A percentile compares a stretch with the other conserved stretches of the same genome.
Evolutionary conservation across 768 basidiomycete species (phyloP).

Genomic region (Hypholoma fasciculare): DNA sequence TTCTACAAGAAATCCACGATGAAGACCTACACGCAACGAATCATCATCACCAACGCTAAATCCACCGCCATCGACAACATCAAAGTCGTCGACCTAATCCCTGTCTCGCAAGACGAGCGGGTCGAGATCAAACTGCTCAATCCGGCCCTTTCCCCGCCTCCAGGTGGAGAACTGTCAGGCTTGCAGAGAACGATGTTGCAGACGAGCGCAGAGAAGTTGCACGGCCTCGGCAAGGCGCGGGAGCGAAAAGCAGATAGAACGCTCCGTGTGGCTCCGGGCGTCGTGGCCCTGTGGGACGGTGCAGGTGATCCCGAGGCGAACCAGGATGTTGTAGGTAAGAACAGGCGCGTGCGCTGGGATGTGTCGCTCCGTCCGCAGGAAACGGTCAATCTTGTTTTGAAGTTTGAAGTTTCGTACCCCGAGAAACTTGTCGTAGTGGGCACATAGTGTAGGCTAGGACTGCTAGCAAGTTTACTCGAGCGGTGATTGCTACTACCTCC

Average conservation of each 20-base stretch:
- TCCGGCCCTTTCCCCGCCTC: not conserved
- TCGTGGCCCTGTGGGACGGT: not conserved
- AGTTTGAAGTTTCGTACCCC: not conserved
- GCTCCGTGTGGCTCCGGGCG: not conserved
- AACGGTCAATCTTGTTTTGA: not conserved
- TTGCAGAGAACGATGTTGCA: too few species aligned
- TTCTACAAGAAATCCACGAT: slow-evolving; percentile 32
- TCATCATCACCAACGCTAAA: slow-evolving; percentile 38
- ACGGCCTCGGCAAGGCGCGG: not conserved
- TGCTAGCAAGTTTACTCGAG: too few species aligned
- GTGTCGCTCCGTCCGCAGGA: not conserved
- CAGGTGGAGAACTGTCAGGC: not conserved
- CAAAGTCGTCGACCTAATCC: slow-evolving; percentile 38
- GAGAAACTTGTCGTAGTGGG: not conserved
- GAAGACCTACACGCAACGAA: slow-evolving; percentile 32
- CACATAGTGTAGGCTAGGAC: too few species aligned
- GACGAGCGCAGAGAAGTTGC: too few species aligned
- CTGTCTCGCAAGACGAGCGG: slow-evolving; percentile 34
- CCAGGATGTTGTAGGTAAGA: not conserved
- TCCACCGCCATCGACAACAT: slow-evolving; percentile 23
- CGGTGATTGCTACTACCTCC: too few species aligned
- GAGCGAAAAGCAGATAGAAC: not conserved
- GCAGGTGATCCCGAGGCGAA: not conserved
- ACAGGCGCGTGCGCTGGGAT: not conserved
- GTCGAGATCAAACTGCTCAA: slow-evolving; percentile 21